These are phyloP conservation scores for Sugiyamaella paludigena DNA, from an alignment of 1,139 yeast species.

Conservation along the genomic window DNA sequence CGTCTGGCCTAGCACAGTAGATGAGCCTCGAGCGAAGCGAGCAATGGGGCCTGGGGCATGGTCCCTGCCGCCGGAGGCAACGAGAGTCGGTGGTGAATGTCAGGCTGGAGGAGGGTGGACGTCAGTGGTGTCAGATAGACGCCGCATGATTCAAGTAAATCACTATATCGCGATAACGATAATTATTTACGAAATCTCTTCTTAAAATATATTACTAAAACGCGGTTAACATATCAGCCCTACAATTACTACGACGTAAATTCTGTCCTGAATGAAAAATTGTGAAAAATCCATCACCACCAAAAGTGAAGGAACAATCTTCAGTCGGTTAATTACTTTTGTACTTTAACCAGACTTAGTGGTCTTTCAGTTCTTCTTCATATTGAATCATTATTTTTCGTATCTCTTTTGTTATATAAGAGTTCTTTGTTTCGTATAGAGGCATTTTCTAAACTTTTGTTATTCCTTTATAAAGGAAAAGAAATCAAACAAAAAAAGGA, in stretches of 20 bases:
- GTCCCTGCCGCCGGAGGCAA: conserved; percentile 4
- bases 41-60: conserved; percentile 1
- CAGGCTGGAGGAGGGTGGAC: no score
- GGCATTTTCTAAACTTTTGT: no score
- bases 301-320: background rate
- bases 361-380: background rate
- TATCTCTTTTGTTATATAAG: background rate
- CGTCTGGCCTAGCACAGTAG: no score
- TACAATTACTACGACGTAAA: background rate
- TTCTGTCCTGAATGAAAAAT: conserved; percentile 6
- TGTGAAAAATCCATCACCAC: conserved; percentile 5
- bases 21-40: background rate
- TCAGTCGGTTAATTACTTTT: background rate
- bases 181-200: background rate
- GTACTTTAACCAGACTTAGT: background rate
- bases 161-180: background rate
- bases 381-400: background rate
- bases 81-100: no score
- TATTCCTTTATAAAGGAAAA: no score
- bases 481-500: no score
- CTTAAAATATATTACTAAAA: background rate
- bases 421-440: background rate
- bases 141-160: background rate
- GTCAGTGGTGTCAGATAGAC: no score
- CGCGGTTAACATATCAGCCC: no score